Evolutionary conservation across 192 early-diverging fungal genomes (phyloP), one percentile per base, ranked within the genome.

Genomic region (Backusella tuberculispora): DNA sequence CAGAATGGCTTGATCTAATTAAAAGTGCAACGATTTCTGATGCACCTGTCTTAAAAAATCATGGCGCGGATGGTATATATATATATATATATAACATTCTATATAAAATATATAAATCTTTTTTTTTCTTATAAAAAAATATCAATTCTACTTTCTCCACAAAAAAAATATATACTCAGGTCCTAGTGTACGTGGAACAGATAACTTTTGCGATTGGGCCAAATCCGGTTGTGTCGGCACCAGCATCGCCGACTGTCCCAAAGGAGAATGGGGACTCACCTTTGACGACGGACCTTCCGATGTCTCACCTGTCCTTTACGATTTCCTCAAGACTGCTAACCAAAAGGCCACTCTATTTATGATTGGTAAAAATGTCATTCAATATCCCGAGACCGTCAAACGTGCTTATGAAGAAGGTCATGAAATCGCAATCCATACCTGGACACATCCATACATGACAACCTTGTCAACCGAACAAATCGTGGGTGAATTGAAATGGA

Each of bases 401-500:
- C 76, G 74, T 42, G 83, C 84, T 66, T 66, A 75, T 17, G 66
- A 77, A 6, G 69, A 74, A 44, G 85, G 82, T 9, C 80, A 86
- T 29, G 76, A 80, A 73, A 26, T 85, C 7, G 80, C 82, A 26
- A 77, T 79, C n/a, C 81, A 83, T 41, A 87, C 86, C 40, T 87
- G 82, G 83, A 85, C 90, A 12, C 92, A 93, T 67, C 74, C 80
- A 24, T 84, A 82, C 14, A 68, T 87, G 7, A 90, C 91, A 45
- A 77, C 86, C 3, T 71, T 89, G 60, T 86, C 88, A 9, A 92
- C 90, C 45, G 90, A 88, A 63, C 87, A 89, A 63, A 86, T 94
- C 42, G 78, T 92, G 47, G 87, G 88, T 64, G 91, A 94, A 78
- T 72, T 94, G 21, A 84, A 88, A 63, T 93, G 90, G 87, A 92